Evolutionary conservation across 352 stramenopile species (phyloP).

Genomic region (Phytophthora pluvialis): DNA sequence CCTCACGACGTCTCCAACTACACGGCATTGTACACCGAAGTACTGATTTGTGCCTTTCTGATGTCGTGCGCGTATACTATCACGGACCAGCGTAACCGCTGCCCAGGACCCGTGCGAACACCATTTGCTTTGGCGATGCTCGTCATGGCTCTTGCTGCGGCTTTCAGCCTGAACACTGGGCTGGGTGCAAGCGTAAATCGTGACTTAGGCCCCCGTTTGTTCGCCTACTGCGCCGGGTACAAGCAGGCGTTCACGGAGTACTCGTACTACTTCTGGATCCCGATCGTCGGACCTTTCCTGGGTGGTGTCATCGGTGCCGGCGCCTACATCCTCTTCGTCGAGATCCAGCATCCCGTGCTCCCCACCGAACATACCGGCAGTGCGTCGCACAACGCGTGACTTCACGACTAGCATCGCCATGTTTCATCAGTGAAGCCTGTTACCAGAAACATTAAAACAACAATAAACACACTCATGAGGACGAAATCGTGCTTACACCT

Average conservation of each 20-base stretch:
- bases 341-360: slow-evolving; percentile 53
- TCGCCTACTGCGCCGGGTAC: slow-evolving; percentile 32
- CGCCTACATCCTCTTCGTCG: slow-evolving; percentile 50
- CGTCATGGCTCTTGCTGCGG: slow-evolving; percentile 66
- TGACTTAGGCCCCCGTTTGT: slow-evolving; percentile 53
- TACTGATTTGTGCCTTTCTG: slow-evolving; percentile 54
- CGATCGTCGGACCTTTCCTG: slow-evolving; percentile 48
- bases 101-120: slow-evolving; percentile 39
- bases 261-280: slow-evolving; percentile 52
- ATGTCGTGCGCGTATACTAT: slow-evolving; percentile 62
- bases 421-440: no score
- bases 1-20: slow-evolving; percentile 49
- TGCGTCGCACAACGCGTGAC: no score
- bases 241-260: slow-evolving; percentile 52
- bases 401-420: no score
- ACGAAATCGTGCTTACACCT: no score
- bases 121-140: slow-evolving; percentile 57
- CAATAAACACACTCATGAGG: no score
- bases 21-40: slow-evolving; percentile 63
- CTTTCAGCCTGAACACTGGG: slow-evolving; percentile 56
- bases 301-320: slow-evolving; percentile 41
- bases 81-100: slow-evolving; percentile 54
- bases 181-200: slow-evolving; percentile 57
- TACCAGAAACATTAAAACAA: no score
- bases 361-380: neutral